Evolutionary conservation across 768 basidiomycete genomes (phyloP).

Genomic region (Boletus speciosus): DNA sequence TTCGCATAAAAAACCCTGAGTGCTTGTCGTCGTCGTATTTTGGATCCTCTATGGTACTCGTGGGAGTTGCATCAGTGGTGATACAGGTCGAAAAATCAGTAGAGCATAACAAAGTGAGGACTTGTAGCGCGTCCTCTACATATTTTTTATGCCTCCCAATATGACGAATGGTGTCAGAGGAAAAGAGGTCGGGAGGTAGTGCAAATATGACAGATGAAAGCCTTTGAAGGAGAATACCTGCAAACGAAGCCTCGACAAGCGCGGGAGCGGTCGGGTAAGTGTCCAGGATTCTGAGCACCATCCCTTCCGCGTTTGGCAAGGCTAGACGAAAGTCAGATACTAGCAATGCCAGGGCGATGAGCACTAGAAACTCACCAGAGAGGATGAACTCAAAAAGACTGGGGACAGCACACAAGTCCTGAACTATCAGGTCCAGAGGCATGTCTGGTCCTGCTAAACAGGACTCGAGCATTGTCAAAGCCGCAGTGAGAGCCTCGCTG

Average conservation of each 20-base stretch:
- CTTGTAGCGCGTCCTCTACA: constrained; percentile 22
- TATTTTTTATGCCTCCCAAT: constrained; percentile 22
- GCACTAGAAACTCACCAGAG: constrained; percentile 20
- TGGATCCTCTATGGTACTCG: background rate
- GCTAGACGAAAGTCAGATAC: constrained; percentile 10
- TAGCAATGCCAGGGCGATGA: background rate
- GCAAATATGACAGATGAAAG: constrained; percentile 27
- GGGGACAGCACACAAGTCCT: constrained; percentile 26
- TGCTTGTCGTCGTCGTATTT: constrained; percentile 1
- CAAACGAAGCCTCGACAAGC: constrained; percentile 19
- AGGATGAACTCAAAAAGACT: constrained; percentile 30
- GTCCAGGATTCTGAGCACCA: constrained; percentile 30
- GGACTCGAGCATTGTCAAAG: constrained; percentile 16
- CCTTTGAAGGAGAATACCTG: constrained; percentile 20
- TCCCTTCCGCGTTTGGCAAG: constrained; percentile 2
- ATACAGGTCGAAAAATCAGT: constrained; percentile 5
- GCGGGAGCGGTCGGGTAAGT: constrained; percentile 30
- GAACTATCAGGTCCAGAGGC: constrained; percentile 22
- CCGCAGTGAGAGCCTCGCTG: constrained; percentile 16
- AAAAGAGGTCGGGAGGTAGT: constrained; percentile 17
- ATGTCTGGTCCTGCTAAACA: constrained; percentile 25
- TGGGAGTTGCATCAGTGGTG: background rate
- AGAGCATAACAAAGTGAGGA: constrained; percentile 16
- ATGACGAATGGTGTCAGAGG: constrained; percentile 5
- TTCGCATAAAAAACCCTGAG: constrained; percentile 6